Base-by-base conservation (phyloP, 2,329 filamentous ascomycete genomes). In the Chaetothyriales sp. region DNA sequence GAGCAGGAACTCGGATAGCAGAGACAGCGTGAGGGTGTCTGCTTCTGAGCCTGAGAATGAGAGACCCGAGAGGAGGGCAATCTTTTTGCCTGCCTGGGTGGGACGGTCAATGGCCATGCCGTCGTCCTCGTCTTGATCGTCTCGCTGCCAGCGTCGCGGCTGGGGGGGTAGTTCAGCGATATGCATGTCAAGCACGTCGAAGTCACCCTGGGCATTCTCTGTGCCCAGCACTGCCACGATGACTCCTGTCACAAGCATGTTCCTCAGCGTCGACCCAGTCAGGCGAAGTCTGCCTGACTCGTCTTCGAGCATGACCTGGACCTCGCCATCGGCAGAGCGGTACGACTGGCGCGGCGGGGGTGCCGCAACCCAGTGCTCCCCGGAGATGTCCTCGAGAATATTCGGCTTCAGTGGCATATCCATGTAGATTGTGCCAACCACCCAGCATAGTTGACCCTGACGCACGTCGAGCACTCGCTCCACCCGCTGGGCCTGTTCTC, bases 371-470 rank as follows among this genome's bases (percentile, higher is more conserved):
- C 86, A 95, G 64, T 89, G 85, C 84, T 95, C 90, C 68, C 93
- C 94, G 43, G 86, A 84, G 43, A 98, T 85, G 61, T 98, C 92
- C 53, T 95, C 89, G 32, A 98, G 71, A 65, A 98, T 90, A 63
- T 93, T 94, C 1, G 93, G 92, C 70, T 98, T 98, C 62, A 95
- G 68, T 2, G 85, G 79, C 86, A 98, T 89, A 57, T 96, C 87
- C 84, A 96, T 94, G 66, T 94, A 98, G 28, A 96, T 80, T 0
- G 92, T 98, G 15, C 93, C 92, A 0, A 83, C 77, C 15, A 98
- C 84, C 88, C 90, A 98, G 70, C 90, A 96, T 36, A 96, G 73
- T 69, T 95, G 82, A 56, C 92, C 92, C 70, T 96, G 92, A 54
- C 90, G 81, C 48, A 98, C 92, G 68, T 98, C 90, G 26, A 98